Conservation (phyloP, 169 alveolate species). For the Theileria parva region DNA sequence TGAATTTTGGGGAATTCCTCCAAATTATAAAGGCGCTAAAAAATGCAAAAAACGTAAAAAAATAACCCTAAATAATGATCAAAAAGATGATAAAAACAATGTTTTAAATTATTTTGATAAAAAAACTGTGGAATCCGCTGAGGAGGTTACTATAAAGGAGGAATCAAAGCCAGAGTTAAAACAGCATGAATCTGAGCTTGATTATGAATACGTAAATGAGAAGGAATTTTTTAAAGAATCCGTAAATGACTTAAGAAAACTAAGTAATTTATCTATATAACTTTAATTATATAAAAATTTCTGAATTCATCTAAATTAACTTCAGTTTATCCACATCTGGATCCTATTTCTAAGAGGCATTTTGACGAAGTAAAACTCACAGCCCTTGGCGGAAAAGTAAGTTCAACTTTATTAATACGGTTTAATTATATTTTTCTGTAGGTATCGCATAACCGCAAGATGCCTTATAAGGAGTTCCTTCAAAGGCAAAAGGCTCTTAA, state of each 20-base stretch:
- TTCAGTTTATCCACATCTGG: slow-evolving; percentile 66
- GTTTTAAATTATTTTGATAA: slow-evolving; percentile 9
- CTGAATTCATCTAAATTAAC: not conserved
- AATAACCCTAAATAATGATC: not conserved
- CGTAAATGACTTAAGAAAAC: slow-evolving; percentile 43
- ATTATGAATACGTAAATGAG: slow-evolving; percentile 14
- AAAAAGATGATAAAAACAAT: not conserved
- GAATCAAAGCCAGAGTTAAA: slow-evolving; percentile 30
- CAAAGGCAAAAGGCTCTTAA: slow-evolving; percentile 67
- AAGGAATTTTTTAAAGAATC: slow-evolving; percentile 46
- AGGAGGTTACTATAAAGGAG: not conserved
- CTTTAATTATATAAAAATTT: not conserved
- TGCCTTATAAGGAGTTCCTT: slow-evolving; percentile 74
- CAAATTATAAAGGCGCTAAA: slow-evolving; percentile 5
- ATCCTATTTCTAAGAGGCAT: slow-evolving; percentile 61
- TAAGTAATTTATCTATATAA: slow-evolving; percentile 20
- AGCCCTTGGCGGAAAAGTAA: slow-evolving; percentile 68
- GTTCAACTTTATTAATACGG: not conserved
- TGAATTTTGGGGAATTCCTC: slow-evolving; percentile 60
- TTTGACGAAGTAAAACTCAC: slow-evolving; percentile 46
- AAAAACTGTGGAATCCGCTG: slow-evolving; percentile 20
- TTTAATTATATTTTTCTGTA: not conserved
- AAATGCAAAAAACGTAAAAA: slow-evolving; percentile 5
- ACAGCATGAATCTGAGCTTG: not conserved
- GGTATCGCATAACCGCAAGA: slow-evolving; percentile 62